phyloP scores from a whole-genome alignment of 805 yeast genomes.

The Candida nemodendra region DNA sequence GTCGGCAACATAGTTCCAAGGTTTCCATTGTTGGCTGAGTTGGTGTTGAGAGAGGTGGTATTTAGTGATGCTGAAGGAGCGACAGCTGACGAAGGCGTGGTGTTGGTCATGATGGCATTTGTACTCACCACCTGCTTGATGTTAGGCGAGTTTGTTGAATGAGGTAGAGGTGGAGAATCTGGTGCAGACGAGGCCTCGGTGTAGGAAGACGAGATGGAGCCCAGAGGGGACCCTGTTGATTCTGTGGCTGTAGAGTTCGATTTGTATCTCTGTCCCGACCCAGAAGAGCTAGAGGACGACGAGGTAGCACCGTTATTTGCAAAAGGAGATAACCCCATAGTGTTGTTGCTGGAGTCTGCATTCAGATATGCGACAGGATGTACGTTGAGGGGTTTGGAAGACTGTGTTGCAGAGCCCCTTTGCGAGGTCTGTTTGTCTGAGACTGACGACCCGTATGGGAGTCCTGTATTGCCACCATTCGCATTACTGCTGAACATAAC shows the following conservation, averaged over 20 bases:
- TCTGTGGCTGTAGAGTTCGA: conserved; percentile 22
- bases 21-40: background rate
- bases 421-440: background rate
- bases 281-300: conserved; percentile 1
- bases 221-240: conserved; percentile 27
- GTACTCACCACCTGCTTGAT: conserved; percentile 8
- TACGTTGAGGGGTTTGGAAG: conserved; percentile 19
- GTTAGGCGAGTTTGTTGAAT: conserved; percentile 14
- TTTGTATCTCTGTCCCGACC: conserved; percentile 9
- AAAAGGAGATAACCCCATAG: background rate
- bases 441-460: too few species aligned
- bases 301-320: background rate
- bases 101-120: background rate
- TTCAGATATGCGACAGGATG: conserved; percentile 32
- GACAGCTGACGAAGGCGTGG: background rate
- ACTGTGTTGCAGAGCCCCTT: too few species aligned
- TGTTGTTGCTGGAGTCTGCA: conserved; percentile 18
- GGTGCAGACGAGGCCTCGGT: conserved; percentile 27
- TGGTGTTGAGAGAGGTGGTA: background rate
- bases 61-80: too few species aligned
- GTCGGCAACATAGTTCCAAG: conserved; percentile 12
- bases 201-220: conserved; percentile 25
- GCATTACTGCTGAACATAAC: too few species aligned
- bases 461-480: too few species aligned
- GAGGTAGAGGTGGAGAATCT: conserved; percentile 22